Evolutionary conservation across 2,329 filamentous ascomycete genomes (phyloP).

Genomic region (Alternaria viburni): DNA sequence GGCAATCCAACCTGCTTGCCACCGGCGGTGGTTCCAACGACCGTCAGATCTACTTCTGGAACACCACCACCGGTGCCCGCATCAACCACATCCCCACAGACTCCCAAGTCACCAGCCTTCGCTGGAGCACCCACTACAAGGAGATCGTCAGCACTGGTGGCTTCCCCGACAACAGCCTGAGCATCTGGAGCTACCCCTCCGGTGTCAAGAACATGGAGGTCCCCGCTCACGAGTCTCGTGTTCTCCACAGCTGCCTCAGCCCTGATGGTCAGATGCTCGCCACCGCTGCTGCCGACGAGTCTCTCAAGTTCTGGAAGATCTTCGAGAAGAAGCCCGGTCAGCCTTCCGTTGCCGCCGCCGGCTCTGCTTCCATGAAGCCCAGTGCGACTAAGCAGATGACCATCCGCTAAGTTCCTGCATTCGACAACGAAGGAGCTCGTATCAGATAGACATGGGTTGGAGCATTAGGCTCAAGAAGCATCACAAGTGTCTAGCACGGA

Average conservation of each 20-base stretch:
- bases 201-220: slow-evolving; percentile 98
- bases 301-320: slow-evolving; percentile 99
- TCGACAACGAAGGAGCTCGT: background rate
- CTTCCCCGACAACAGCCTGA: slow-evolving; percentile 98
- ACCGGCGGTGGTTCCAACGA: slow-evolving; percentile 97
- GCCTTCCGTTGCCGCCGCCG: slow-evolving; percentile 67
- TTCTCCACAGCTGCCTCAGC: slow-evolving; percentile 95
- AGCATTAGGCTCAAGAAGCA: slow-evolving; percentile 25
- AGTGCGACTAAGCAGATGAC: slow-evolving; percentile 95
- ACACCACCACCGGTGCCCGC: slow-evolving; percentile 94
- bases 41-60: slow-evolving; percentile 99
- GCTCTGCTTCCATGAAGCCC: slow-evolving; percentile 74
- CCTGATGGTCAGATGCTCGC: slow-evolving; percentile 98
- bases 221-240: slow-evolving; percentile 93
- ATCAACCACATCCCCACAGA: slow-evolving; percentile 99
- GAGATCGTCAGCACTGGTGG: slow-evolving; percentile 98
- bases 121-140: slow-evolving; percentile 96
- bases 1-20: slow-evolving; percentile 96
- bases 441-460: background rate
- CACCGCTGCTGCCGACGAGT: slow-evolving; percentile 94
- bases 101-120: slow-evolving; percentile 93
- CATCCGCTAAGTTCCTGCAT: slow-evolving; percentile 41
- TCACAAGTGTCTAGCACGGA: slow-evolving; percentile 17
- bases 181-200: slow-evolving; percentile 98
- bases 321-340: slow-evolving; percentile 96